phyloP scores from a whole-genome alignment of 2,329 filamentous ascomycete genomes.

The Xylaria sp. region DNA sequence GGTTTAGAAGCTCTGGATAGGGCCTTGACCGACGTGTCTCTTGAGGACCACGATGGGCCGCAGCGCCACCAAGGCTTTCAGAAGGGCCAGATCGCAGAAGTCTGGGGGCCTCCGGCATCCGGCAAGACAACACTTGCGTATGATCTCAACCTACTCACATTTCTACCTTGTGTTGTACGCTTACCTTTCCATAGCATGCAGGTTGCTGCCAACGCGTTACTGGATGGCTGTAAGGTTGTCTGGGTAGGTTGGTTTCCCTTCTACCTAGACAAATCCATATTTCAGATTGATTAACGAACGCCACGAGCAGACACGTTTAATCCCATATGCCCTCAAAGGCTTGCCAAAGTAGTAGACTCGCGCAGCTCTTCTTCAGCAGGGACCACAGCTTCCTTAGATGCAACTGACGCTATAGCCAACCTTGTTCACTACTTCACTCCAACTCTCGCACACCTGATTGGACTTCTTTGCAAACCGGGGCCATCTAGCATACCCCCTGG shows the following conservation, averaged over 20 bases:
- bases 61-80: conserved; percentile 67
- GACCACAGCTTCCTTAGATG: conserved; percentile 22
- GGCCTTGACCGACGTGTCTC: conserved; percentile 53
- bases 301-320: conserved; percentile 58
- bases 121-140: conserved; percentile 89
- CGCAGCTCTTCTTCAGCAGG: conserved; percentile 25
- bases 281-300: conserved; percentile 24
- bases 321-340: conserved; percentile 53
- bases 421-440: conserved; percentile 64
- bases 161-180: not conserved
- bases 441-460: conserved; percentile 78
- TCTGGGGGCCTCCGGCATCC: conserved; percentile 86
- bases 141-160: conserved; percentile 29
- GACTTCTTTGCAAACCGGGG: conserved; percentile 76
- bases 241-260: conserved; percentile 74
- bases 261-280: conserved; percentile 17
- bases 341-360: conserved; percentile 47
- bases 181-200: conserved; percentile 70
- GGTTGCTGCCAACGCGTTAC: conserved; percentile 71
- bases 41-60: conserved; percentile 30
- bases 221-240: conserved; percentile 70
- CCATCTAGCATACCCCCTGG: conserved; percentile 68
- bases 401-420: conserved; percentile 42
- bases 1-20: conserved; percentile 65
- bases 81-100: conserved; percentile 82